A percentile compares a stretch with the other conserved stretches of the same genome.
These are phyloP conservation scores for Aspergillus terreus DNA, from an alignment of 2,329 filamentous ascomycete species.

Conservation along the genomic window DNA sequence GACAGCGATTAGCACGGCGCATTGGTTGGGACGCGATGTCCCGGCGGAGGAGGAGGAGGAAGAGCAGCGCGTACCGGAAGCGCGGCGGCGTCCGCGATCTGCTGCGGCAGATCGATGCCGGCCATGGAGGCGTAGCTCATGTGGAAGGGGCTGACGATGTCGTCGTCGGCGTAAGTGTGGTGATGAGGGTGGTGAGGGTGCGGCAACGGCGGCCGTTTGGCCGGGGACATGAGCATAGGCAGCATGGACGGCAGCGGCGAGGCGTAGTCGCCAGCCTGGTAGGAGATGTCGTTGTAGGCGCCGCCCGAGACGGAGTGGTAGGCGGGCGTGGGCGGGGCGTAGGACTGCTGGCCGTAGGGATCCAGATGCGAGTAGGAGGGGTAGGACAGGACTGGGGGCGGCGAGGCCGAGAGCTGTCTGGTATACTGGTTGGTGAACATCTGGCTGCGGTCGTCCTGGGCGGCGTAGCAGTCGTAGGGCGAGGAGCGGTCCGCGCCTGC, in stretches of 20 bases:
- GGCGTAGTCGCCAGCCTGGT: slow-evolving; percentile 38
- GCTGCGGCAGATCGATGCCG: slow-evolving; percentile 49
- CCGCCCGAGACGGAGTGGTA: slow-evolving; percentile 30
- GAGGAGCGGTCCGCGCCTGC: slow-evolving; percentile 28
- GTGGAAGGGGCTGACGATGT: slow-evolving; percentile 56
- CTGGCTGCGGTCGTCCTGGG: slow-evolving; percentile 44
- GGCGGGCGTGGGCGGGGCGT: slow-evolving; percentile 28
- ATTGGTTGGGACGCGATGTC: slow-evolving; percentile 10
- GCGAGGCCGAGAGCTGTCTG: slow-evolving; percentile 57
- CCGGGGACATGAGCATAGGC: slow-evolving; percentile 39
- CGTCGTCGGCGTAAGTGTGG: slow-evolving; percentile 50
- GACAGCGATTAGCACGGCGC: slow-evolving; percentile 16
- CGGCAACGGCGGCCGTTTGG: slow-evolving; percentile 44
- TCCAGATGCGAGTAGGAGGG: slow-evolving; percentile 47
- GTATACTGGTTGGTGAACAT: slow-evolving; percentile 59
- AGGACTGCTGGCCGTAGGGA: slow-evolving; percentile 34
- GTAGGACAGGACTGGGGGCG: slow-evolving; percentile 55
- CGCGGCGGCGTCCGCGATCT: slow-evolving; percentile 34
- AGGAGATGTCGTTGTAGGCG: slow-evolving; percentile 31
- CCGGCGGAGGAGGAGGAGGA: slow-evolving; percentile 10
- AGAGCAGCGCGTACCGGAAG: slow-evolving; percentile 43
- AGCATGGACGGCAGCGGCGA: slow-evolving; percentile 40
- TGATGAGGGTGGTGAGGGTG: too few species aligned
- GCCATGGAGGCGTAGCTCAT: slow-evolving; percentile 59
- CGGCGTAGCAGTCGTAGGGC: slow-evolving; percentile 31